Conservation (phyloP, 208 protist genomes). For the Trypanosoma boissoni region DNA sequence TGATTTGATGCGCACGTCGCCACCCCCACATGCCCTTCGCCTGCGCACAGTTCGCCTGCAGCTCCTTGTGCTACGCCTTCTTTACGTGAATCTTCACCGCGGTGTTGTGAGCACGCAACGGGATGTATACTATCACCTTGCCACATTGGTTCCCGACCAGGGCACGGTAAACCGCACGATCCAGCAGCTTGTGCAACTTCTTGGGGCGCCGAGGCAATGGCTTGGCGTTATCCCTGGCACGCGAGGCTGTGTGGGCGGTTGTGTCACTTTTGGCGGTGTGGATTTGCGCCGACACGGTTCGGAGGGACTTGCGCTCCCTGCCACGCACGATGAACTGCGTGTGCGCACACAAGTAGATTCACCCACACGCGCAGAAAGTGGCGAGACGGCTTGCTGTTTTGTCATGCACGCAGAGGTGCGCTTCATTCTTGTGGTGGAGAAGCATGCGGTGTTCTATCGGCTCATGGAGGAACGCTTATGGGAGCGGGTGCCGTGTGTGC, state of each 20-base stretch:
- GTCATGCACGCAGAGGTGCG: conserved; percentile 39
- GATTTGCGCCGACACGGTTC: conserved; percentile 17
- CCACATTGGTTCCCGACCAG: conserved; percentile 52
- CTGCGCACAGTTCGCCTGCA: conserved; percentile 21
- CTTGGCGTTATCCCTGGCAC: conserved; percentile 69
- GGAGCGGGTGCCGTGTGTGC: conserved; percentile 58
- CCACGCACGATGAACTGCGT: conserved; percentile 26
- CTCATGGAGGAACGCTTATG: conserved; percentile 58
- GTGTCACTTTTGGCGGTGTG: conserved; percentile 40
- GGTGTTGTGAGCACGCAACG: conserved; percentile 64
- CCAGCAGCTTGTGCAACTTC: conserved; percentile 34
- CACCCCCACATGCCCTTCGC: background rate
- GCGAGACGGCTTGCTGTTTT: conserved; percentile 23
- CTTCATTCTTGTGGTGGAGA: conserved; percentile 82
- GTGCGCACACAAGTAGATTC: conserved; percentile 14
- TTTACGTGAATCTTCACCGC: conserved; percentile 41
- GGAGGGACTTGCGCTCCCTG: conserved; percentile 33
- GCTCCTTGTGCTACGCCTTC: conserved; percentile 42
- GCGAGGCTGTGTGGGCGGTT: conserved; percentile 61
- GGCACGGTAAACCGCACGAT: conserved; percentile 44
- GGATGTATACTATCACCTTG: conserved; percentile 80
- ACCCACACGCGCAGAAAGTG: background rate
- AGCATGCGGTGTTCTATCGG: conserved; percentile 74
- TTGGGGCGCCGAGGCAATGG: conserved; percentile 53
- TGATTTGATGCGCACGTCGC: conserved; percentile 24